Conservation (phyloP, 2,329 filamentous ascomycete species). For the Paracamarosporium sp. region DNA sequence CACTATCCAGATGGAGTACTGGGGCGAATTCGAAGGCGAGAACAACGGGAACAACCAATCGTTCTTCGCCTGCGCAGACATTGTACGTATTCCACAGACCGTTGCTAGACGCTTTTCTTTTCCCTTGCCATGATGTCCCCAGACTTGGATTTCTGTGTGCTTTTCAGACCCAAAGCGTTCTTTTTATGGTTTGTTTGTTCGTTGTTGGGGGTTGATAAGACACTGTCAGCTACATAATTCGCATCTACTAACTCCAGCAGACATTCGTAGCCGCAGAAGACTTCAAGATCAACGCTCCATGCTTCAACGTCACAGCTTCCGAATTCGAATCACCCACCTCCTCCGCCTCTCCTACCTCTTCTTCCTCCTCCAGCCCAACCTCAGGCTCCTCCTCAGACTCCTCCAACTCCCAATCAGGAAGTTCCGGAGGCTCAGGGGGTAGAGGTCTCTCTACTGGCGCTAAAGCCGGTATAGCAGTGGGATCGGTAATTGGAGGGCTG, state of each 20-base stretch:
- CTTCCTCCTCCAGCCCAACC: no score
- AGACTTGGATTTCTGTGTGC: no score
- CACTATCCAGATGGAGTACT: constrained; percentile 55
- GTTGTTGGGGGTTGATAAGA: no score
- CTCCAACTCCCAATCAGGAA: not conserved
- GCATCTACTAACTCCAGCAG: constrained; percentile 10
- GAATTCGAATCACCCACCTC: constrained; percentile 41
- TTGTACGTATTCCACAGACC: constrained; percentile 28
- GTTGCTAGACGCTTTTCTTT: not conserved
- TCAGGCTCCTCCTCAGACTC: no score
- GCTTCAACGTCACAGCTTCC: constrained; percentile 55
- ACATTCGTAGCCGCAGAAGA: constrained; percentile 49
- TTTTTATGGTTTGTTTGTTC: no score
- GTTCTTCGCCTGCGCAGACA: constrained; percentile 57
- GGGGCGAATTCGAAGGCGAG: constrained; percentile 49
- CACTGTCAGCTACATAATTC: no score
- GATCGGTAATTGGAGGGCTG: constrained; percentile 33
- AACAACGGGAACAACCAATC: constrained; percentile 48
- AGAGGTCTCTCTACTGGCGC: constrained; percentile 47
- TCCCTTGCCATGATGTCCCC: no score
- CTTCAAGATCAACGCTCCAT: constrained; percentile 52
- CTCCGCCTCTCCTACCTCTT: constrained; percentile 21
- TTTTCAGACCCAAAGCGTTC: no score
- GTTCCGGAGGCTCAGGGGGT: not conserved
- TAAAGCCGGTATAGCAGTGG: constrained; percentile 53